Evolutionary conservation across 805 yeast genomes (phyloP).

Genomic region (Wickerhamiella dianesei): DNA sequence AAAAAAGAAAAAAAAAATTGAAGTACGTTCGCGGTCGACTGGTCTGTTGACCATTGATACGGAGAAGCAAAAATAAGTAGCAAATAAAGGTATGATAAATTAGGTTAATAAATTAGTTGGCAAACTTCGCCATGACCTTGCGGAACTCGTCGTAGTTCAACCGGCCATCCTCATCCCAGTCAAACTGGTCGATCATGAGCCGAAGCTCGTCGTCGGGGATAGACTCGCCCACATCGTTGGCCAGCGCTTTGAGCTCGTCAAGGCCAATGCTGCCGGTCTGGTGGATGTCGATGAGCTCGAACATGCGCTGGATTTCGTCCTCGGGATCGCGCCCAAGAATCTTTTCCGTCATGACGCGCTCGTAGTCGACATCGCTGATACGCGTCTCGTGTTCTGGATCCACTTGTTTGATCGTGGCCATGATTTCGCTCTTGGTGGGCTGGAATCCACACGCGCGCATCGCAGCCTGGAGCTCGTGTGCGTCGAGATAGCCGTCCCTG

Average conservation of each 20-base stretch:
- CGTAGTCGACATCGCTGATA: constrained; percentile 72
- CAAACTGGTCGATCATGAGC: constrained; percentile 97
- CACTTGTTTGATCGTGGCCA: constrained; percentile 65
- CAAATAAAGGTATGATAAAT: no score
- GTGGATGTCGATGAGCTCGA: constrained; percentile 78
- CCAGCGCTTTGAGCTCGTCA: constrained; percentile 72
- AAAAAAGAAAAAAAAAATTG: no score
- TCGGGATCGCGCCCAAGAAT: constrained; percentile 82
- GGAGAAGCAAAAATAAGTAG: no score
- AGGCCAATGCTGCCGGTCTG: constrained; percentile 80
- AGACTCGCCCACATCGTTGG: constrained; percentile 85
- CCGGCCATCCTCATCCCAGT: constrained; percentile 90
- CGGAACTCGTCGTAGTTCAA: constrained; percentile 32
- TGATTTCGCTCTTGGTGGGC: constrained; percentile 60
- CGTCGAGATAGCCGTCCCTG: constrained; percentile 77
- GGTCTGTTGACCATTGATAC: no score
- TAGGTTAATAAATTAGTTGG: background rate
- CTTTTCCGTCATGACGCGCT: constrained; percentile 60
- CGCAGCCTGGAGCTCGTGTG: constrained; percentile 88
- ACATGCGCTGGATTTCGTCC: constrained; percentile 85
- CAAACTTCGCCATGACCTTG: background rate
- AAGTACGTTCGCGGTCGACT: no score
- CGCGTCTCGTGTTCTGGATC: constrained; percentile 34
- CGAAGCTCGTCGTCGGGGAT: constrained; percentile 81
- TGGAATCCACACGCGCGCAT: constrained; percentile 91